A percentile compares a stretch with the other conserved stretches of the same genome.
Conservation (phyloP, 805 yeast species). For the Ogataea paradorogensis region DNA sequence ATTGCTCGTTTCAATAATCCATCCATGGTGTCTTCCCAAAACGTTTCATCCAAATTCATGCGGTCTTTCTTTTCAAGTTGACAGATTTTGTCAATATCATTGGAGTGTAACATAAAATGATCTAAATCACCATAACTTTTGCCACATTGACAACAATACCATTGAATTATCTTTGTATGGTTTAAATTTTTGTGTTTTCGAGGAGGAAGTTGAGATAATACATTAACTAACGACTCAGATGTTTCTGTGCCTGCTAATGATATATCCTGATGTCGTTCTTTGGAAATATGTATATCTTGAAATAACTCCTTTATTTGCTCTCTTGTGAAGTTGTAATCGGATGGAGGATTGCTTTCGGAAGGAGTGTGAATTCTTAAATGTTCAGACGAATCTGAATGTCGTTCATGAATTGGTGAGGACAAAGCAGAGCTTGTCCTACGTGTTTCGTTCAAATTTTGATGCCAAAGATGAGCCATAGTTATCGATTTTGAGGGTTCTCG, state of each 20-base stretch:
- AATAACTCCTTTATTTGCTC: conserved; percentile 13
- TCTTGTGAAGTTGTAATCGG: conserved; percentile 13
- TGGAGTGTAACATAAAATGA: conserved; percentile 14
- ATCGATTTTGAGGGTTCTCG: background rate
- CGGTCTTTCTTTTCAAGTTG: background rate
- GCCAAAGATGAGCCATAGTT: conserved; percentile 2
- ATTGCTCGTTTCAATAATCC: conserved; percentile 14
- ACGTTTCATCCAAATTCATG: conserved; percentile 2
- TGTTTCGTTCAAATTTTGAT: background rate
- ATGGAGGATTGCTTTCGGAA: conserved; percentile 7
- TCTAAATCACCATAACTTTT: conserved; percentile 28
- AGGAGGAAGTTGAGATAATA: conserved; percentile 8
- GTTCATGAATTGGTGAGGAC: conserved; percentile 1
- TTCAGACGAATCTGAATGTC: background rate
- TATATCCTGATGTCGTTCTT: too few species aligned
- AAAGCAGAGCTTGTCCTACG: background rate
- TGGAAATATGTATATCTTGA: background rate
- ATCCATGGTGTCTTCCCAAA: conserved; percentile 17
- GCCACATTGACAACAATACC: conserved; percentile 35
- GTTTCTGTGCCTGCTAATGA: background rate
- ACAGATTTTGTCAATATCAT: conserved; percentile 1
- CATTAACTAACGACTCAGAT: conserved; percentile 7
- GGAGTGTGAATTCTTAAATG: conserved; percentile 9
- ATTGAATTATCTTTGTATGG: conserved; percentile 28
- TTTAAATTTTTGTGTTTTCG: conserved; percentile 11